These are phyloP conservation scores for Talaromyces sp. DNA, from an alignment of 2,329 filamentous ascomycete genomes.

Conservation along the genomic window DNA sequence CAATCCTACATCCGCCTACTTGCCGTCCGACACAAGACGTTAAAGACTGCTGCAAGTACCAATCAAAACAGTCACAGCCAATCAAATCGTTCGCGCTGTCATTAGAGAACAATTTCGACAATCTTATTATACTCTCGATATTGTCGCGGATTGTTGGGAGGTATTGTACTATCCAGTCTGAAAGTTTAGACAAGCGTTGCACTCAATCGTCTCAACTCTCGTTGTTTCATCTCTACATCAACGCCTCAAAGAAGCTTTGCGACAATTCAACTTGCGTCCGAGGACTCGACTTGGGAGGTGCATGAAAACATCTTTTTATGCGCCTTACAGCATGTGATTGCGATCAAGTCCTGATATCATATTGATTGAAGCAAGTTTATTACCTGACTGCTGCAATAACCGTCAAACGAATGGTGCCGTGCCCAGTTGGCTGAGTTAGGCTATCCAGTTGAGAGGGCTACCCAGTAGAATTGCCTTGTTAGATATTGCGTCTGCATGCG, in stretches of 20 bases:
- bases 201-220: not conserved
- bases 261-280: not conserved
- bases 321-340: not conserved
- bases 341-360: not conserved
- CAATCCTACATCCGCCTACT: not conserved
- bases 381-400: not conserved
- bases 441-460: not conserved
- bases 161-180: not conserved
- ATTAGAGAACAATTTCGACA: not conserved
- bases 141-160: not conserved
- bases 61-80: not conserved
- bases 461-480: not conserved
- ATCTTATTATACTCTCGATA: not conserved
- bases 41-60: not conserved
- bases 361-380: not conserved
- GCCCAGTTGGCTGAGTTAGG: not conserved
- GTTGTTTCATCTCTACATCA: not conserved
- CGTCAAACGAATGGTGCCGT: not conserved
- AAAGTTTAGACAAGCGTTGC: not conserved
- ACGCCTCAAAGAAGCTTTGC: not conserved
- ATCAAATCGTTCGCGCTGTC: slow-evolving; percentile 1
- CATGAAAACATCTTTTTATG: not conserved
- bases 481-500: not conserved
- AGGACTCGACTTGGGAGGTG: not conserved
- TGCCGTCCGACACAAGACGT: not conserved